Base-by-base conservation (phyloP, 176 grass and related monocot species). In the Hsuehochloa calcarea region DNA sequence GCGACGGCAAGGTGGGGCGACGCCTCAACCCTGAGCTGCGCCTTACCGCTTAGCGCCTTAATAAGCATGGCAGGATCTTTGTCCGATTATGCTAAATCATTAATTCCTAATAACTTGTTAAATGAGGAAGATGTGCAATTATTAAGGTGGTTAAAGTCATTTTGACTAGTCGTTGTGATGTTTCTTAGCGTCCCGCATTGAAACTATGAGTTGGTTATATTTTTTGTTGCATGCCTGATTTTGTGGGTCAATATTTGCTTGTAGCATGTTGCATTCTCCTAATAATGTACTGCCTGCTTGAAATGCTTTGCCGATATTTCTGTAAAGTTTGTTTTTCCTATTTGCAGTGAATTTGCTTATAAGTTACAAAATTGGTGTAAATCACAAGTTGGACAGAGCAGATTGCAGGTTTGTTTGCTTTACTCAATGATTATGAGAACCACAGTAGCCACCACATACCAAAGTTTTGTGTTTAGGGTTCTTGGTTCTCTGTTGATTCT, bases 41-140 rank as follows among this genome's bases (percentile, higher is more conserved):
- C n/a, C n/a, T n/a, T n/a, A n/a, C n/a, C n/a, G n/a, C n/a, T n/a
- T n/a, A n/a, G n/a, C n/a, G n/a, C n/a, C n/a, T n/a, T n/a, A n/a
- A n/a, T n/a, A n/a, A n/a, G n/a, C n/a, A n/a, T n/a, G n/a, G 77
- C 84, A 98, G 96, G 85, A 92, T 98, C 91, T 70, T 84, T 98
- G 80, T 90, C 89, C 22, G 82, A 86, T 45, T 98, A 93, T 85
- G 87, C 92, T 69, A 92, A 87, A 90, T 89, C 88, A 52, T 77
- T 98, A 92, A 93, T 91, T 74, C 96, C 93, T 40, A 89, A 74
- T 77, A 90, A 84, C 72, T 85, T 90, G 45, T 91, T 98, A 85
- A 98, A 89, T 62, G 89, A 92, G 77, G 96, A 98, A 49, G 93
- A 98, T 64, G 89, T 95, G 46, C 84, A 92, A 76, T 89, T 98